phyloP scores from a whole-genome alignment of 306 rosid genomes.

The Quercus suber region DNA sequence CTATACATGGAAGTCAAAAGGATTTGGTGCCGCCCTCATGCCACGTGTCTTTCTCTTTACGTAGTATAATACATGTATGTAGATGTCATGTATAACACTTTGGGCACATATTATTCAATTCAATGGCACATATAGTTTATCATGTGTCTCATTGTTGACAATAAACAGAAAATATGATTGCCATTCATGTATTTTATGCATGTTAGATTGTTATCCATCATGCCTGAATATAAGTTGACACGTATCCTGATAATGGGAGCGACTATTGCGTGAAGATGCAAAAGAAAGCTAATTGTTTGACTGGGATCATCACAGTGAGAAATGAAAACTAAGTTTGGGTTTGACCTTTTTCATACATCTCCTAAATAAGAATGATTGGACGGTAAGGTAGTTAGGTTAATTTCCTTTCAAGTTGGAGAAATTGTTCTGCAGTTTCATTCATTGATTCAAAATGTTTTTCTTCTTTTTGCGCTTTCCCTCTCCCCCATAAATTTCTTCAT shows the following conservation, averaged over 20 bases:
- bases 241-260: neutral
- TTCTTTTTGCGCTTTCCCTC: neutral
- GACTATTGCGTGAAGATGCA: neutral
- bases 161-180: too few relatives aligned
- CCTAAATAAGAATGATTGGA: constrained; percentile 7
- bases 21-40: constrained; percentile 90
- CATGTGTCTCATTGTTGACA: neutral
- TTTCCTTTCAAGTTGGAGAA: neutral
- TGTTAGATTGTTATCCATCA: too few relatives aligned
- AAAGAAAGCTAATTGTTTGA: neutral
- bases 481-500: too few relatives aligned
- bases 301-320: neutral
- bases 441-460: too few relatives aligned
- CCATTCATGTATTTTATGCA: neutral
- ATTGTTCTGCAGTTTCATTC: neutral
- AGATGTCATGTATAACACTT: neutral
- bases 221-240: neutral
- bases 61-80: neutral
- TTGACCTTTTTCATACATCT: constrained; percentile 3
- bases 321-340: neutral
- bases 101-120: neutral
- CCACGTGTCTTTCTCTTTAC: constrained; percentile 32
- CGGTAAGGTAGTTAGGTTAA: constrained; percentile 13
- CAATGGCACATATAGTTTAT: neutral
- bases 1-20: constrained; percentile 50